Evolutionary conservation across 495 filamentous ascomycete species (phyloP).

Genomic region (Aspergillus taichungensis): DNA sequence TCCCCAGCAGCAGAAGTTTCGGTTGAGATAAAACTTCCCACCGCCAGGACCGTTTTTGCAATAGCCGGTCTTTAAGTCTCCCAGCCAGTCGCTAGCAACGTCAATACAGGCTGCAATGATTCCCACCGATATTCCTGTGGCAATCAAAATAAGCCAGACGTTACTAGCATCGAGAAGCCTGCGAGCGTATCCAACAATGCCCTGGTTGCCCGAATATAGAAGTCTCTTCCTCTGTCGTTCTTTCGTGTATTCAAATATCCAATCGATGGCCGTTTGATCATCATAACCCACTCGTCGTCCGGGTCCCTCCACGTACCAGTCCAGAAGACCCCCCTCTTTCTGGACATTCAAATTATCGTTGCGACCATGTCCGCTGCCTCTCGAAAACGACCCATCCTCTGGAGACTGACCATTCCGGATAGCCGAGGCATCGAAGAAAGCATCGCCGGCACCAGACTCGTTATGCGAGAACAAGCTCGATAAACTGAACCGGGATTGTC

Average conservation of each 20-base stretch:
- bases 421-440: constrained; percentile 13
- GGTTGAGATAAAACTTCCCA: constrained; percentile 82
- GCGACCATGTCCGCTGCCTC: constrained; percentile 15
- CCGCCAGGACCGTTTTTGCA: constrained; percentile 66
- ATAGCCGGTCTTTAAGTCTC: constrained; percentile 86
- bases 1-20: constrained; percentile 85
- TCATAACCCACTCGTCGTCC: constrained; percentile 91
- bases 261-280: constrained; percentile 95
- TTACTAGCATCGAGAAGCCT: constrained; percentile 76
- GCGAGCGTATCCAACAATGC: constrained; percentile 61
- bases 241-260: constrained; percentile 99
- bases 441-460: constrained; percentile 15
- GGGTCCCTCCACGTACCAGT: constrained; percentile 89
- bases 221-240: constrained; percentile 79
- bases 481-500: constrained; percentile 45
- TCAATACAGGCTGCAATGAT: constrained; percentile 82
- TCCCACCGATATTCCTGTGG: constrained; percentile 71
- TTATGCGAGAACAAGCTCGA: constrained; percentile 46
- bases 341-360: constrained; percentile 33
- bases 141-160: constrained; percentile 81
- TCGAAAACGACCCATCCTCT: constrained; percentile 1
- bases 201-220: constrained; percentile 59
- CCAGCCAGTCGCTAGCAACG: constrained; percentile 89
- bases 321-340: constrained; percentile 60
- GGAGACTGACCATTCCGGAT: constrained; percentile 15